Evolutionary conservation across 208 protist genomes (phyloP).

Genomic region (Trypanosoma rangeli): DNA sequence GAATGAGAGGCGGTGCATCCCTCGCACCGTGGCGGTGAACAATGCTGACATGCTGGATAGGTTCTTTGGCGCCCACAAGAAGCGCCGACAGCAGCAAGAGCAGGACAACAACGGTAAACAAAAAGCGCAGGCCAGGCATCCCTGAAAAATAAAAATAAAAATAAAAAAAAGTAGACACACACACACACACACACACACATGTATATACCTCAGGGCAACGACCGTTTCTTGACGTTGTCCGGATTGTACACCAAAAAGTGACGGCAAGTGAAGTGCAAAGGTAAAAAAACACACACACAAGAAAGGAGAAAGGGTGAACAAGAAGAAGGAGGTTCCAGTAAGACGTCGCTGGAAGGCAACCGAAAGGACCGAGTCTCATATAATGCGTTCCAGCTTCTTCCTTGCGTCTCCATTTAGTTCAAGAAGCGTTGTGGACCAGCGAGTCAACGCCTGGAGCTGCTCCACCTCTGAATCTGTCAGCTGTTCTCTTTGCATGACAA

Average conservation of each 20-base stretch:
- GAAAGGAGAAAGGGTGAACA: not conserved
- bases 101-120: not conserved
- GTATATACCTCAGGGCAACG: not conserved
- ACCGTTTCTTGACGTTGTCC: not conserved
- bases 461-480: slow-evolving; percentile 10
- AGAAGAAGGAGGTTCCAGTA: not conserved
- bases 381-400: slow-evolving; percentile 12
- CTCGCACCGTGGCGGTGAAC: slow-evolving; percentile 33
- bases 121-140: not conserved
- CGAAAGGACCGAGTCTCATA: not conserved
- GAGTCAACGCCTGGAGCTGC: slow-evolving; percentile 23
- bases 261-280: slow-evolving; percentile 5
- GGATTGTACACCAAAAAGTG: not conserved
- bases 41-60: slow-evolving; percentile 24
- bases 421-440: slow-evolving; percentile 30
- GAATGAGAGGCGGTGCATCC: slow-evolving; percentile 12
- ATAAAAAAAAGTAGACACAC: not conserved
- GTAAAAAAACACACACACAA: slow-evolving; percentile 7
- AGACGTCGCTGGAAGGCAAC: not conserved
- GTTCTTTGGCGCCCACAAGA: slow-evolving; percentile 5
- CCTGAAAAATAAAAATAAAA: not conserved
- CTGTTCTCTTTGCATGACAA: slow-evolving; percentile 32
- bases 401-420: slow-evolving; percentile 12
- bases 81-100: not conserved
- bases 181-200: slow-evolving; percentile 4